Base-by-base conservation (phyloP, 2,329 filamentous ascomycete genomes). In the Pseudogymnoascus sp. region DNA sequence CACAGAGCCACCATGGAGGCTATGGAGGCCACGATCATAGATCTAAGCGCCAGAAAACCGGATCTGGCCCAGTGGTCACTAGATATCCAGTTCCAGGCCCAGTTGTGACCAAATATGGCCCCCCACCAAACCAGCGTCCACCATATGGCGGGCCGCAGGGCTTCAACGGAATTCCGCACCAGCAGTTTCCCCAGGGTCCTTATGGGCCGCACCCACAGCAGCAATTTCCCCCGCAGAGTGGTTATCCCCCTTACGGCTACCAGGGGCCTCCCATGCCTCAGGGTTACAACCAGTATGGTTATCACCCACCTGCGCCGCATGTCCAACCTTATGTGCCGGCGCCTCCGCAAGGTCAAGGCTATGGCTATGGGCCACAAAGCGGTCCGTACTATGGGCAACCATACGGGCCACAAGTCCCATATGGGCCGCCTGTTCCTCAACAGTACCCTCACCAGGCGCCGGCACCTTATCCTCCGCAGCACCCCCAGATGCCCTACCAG, bases 21-120 rank as follows among this genome's bases (percentile, higher is more conserved):
- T 30, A 53, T 33, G n/a, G 36, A 61, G 59, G 65, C 60, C 41
- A 62, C 2, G 38, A 37, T 39, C 61, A 61, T 28, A 14, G 64
- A 18, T 62, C 62, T 14, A 72, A 71, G 61, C 64, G 70, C 38
- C 69, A 70, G 53, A 70, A 67, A 61, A 66, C 64, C n/a, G 67
- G 65, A 33, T 30, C 53, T 35, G 62, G 60, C 28, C 66, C 68
- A 62, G 62, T 64, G 33, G 64, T 64, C 60, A 66, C 61, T 18
- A 64, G 50, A 59, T 66, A 65, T 66, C 61, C 61, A 35, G 15
- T 37, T 57, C 58, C 64, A 22, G 53, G 60, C 41, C 61, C 61
- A 60, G 61, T 63, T 28, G 50, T 63, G 39, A 62, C 61, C 18
- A 35, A 43, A 53, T 64, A 61, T 62, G 63, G 58, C 12, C 66